Conservation (phyloP, 2,329 filamentous ascomycete genomes). For the Seiridium unicorne region DNA sequence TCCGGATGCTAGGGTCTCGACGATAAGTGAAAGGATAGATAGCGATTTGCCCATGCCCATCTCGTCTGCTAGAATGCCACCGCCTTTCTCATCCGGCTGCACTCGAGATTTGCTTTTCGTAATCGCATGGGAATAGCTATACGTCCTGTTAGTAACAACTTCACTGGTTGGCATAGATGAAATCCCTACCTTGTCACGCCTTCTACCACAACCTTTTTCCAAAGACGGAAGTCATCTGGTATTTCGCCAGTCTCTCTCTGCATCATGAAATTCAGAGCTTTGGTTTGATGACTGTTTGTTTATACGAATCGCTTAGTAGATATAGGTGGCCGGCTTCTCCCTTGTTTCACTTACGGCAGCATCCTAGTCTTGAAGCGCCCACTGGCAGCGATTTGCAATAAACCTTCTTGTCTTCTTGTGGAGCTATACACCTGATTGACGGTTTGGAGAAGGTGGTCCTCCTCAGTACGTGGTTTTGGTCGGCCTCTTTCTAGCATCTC, state of each 20-base stretch:
- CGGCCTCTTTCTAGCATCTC: neutral
- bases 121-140: constrained; percentile 37
- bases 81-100: constrained; percentile 30
- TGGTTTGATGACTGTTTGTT: constrained; percentile 33
- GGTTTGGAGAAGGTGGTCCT: constrained; percentile 10
- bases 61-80: constrained; percentile 57
- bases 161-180: too few species aligned
- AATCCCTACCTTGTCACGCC: constrained; percentile 18
- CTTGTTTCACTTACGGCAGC: constrained; percentile 18
- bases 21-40: constrained; percentile 47
- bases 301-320: neutral
- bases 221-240: constrained; percentile 26
- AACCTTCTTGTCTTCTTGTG: constrained; percentile 15
- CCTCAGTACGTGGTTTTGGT: constrained; percentile 7
- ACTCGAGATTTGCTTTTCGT: constrained; percentile 31
- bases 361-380: constrained; percentile 17
- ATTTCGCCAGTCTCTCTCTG: constrained; percentile 35
- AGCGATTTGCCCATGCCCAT: constrained; percentile 62
- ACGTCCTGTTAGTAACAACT: too few species aligned
- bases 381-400: constrained; percentile 18
- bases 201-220: constrained; percentile 27
- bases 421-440: constrained; percentile 18
- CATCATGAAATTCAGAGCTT: constrained; percentile 35
- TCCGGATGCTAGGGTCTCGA: constrained; percentile 36
- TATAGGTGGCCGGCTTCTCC: neutral